Evolutionary conservation across 495 filamentous ascomycete genomes (phyloP).

Genomic region (Lasiosphaeriaceae sp.): DNA sequence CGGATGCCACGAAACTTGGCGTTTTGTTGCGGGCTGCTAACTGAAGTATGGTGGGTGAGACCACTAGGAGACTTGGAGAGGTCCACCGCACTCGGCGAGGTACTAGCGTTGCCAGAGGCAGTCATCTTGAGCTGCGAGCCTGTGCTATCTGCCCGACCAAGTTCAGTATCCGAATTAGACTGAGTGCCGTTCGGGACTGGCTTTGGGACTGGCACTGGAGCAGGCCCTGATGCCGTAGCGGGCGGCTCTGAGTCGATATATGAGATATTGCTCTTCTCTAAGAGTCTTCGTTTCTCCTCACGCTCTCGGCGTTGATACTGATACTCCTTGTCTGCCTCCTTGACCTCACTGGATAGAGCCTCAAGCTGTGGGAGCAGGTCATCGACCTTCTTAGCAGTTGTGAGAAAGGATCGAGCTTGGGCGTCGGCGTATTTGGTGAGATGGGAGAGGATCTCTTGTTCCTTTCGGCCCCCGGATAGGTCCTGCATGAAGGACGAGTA

Average conservation of each 20-base stretch:
- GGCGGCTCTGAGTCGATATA: slow-evolving; percentile 69
- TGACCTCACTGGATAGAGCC: slow-evolving; percentile 84
- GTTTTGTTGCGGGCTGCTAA: slow-evolving; percentile 52
- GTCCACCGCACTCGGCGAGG: slow-evolving; percentile 25
- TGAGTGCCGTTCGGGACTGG: slow-evolving; percentile 39
- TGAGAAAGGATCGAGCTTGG: slow-evolving; percentile 78
- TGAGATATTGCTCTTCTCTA: slow-evolving; percentile 84
- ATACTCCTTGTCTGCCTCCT: slow-evolving; percentile 90
- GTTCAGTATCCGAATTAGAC: slow-evolving; percentile 55
- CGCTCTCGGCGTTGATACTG: slow-evolving; percentile 89
- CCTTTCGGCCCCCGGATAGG: slow-evolving; percentile 92
- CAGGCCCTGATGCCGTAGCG: slow-evolving; percentile 22
- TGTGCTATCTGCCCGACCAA: slow-evolving; percentile 69
- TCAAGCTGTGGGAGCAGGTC: slow-evolving; percentile 85
- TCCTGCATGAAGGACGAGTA: slow-evolving; percentile 99
- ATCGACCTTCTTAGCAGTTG: slow-evolving; percentile 82
- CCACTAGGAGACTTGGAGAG: slow-evolving; percentile 44
- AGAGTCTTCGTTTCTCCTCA: slow-evolving; percentile 81
- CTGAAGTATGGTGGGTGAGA: slow-evolving; percentile 26
- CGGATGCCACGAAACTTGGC: slow-evolving; percentile 82
- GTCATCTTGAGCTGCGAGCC: slow-evolving; percentile 58
- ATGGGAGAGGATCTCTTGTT: slow-evolving; percentile 94
- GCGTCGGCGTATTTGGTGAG: slow-evolving; percentile 91
- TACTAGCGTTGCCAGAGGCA: slow-evolving; percentile 26
- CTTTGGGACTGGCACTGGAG: slow-evolving; percentile 7